Percentiles rank a stretch among this genome's conserved stretches.
These are phyloP conservation scores for Arthrobotrys entomopaga DNA, from an alignment of 2,329 filamentous ascomycete species.

Conservation along the genomic window DNA sequence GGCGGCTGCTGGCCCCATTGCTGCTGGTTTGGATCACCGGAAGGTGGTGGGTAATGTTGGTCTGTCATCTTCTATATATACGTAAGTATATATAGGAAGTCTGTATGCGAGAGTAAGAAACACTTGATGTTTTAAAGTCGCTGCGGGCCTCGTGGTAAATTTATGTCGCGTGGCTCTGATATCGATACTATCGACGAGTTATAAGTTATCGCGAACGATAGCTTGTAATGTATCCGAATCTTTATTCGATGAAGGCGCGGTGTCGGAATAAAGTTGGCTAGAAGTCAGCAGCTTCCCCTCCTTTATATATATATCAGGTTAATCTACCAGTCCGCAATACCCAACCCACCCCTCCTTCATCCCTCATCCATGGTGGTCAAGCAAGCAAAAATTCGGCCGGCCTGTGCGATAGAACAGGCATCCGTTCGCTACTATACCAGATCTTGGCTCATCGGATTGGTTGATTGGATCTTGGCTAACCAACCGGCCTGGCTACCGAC, in stretches of 20 bases:
- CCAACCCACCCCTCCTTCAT: conserved; percentile 11
- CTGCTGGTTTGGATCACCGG: conserved; percentile 29
- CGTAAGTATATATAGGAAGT: neutral
- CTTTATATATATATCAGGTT: conserved; percentile 19
- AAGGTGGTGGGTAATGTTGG: conserved; percentile 20
- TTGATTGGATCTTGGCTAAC: neutral
- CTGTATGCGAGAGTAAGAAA: neutral
- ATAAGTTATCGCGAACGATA: too few relatives aligned
- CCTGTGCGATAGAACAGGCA: conserved; percentile 10
- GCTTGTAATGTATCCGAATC: too few relatives aligned
- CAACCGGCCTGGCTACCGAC: conserved; percentile 7
- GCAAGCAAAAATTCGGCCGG: neutral
- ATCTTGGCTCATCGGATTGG: conserved; percentile 9
- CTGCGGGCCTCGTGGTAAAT: too few relatives aligned
- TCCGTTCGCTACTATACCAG: conserved; percentile 20
- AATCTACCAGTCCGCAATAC: neutral
- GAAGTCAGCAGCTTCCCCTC: conserved; percentile 2
- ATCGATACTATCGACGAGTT: too few relatives aligned
- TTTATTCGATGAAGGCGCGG: too few relatives aligned
- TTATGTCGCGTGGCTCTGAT: too few relatives aligned
- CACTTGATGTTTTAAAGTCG: neutral
- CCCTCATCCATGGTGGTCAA: neutral
- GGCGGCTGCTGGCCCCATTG: conserved; percentile 27
- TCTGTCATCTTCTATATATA: conserved; percentile 9
- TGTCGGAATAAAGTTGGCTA: too few relatives aligned